These are phyloP conservation scores for Pseudogymnoascus sp. DNA, from an alignment of 2,329 filamentous ascomycete species.

Conservation along the genomic window DNA sequence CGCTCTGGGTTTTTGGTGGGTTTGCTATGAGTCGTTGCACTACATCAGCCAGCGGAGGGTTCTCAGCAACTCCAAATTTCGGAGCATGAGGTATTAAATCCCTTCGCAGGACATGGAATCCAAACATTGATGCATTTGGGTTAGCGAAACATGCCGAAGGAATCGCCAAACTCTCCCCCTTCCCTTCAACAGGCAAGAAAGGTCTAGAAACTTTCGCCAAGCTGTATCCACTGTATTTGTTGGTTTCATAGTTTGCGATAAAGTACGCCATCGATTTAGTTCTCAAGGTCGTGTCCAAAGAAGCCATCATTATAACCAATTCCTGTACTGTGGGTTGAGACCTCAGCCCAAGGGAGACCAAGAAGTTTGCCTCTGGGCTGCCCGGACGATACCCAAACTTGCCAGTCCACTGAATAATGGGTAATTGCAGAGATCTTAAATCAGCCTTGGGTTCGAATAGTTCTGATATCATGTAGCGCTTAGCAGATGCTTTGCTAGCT, in stretches of 20 bases:
- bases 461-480: constrained; percentile 65
- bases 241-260: constrained; percentile 67
- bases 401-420: constrained; percentile 75
- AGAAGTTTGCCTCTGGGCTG: constrained; percentile 67
- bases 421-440: constrained; percentile 62
- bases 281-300: constrained; percentile 50
- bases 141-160: constrained; percentile 80
- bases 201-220: constrained; percentile 46
- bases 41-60: constrained; percentile 73
- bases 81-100: constrained; percentile 73
- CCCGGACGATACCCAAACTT: constrained; percentile 52
- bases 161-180: constrained; percentile 55
- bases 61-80: constrained; percentile 77
- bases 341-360: constrained; percentile 65
- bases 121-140: constrained; percentile 64
- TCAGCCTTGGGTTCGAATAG: constrained; percentile 72
- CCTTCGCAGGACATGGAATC: constrained; percentile 67
- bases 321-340: constrained; percentile 63
- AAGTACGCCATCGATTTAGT: constrained; percentile 73
- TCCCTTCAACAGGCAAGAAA: constrained; percentile 67
- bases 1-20: constrained; percentile 59
- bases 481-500: constrained; percentile 41
- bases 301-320: constrained; percentile 70
- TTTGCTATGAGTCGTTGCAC: constrained; percentile 63
- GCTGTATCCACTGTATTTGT: constrained; percentile 63